A percentile compares a stretch with the other conserved stretches of the same genome.
Evolutionary conservation across 2,329 filamentous ascomycete genomes (phyloP).

Genomic region (Rutstroemia sp.): DNA sequence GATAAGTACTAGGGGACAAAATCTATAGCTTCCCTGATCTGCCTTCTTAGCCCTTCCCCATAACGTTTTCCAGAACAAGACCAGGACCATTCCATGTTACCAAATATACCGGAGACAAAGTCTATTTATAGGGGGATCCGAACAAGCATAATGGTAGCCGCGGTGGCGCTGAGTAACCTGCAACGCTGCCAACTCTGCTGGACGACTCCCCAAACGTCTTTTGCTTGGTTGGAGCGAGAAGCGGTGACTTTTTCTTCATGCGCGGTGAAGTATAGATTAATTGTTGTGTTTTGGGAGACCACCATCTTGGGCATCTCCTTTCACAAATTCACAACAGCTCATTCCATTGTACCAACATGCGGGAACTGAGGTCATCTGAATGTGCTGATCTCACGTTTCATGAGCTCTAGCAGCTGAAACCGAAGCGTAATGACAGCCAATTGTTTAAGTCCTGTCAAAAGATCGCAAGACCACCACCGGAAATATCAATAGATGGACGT

Average conservation of each 20-base stretch:
- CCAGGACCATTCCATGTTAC: too few species aligned
- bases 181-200: neutral
- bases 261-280: neutral
- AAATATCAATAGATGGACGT: too few species aligned
- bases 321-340: neutral
- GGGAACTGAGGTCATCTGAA: neutral
- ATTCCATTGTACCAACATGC: neutral
- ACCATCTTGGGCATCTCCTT: neutral
- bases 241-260: neutral
- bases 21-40: neutral
- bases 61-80: neutral
- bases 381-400: conserved; percentile 1
- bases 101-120: neutral
- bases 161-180: neutral
- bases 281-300: neutral
- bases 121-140: conserved; percentile 3
- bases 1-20: neutral
- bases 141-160: neutral
- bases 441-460: neutral
- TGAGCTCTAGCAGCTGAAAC: conserved; percentile 3
- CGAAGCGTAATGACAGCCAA: neutral
- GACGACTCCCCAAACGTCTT: conserved; percentile 2
- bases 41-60: neutral
- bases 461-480: too few species aligned
- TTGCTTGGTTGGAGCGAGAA: neutral